These are phyloP conservation scores for Aspergillus sojae DNA, from an alignment of 2,329 filamentous ascomycete species.

Conservation along the genomic window DNA sequence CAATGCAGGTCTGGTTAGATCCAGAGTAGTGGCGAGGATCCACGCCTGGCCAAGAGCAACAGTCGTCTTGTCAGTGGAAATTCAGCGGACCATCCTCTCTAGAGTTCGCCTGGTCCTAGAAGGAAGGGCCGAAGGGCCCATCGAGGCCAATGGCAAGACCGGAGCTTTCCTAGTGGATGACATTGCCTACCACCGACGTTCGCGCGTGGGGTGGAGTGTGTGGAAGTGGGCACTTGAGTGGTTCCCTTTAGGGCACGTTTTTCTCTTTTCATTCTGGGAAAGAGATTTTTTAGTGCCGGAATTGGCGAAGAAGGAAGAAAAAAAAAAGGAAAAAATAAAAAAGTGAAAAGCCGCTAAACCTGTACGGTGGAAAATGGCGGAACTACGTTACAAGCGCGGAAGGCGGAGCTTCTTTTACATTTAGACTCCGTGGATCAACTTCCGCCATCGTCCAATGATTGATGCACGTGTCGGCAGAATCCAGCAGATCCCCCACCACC, in stretches of 20 bases:
- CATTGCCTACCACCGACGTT: background rate
- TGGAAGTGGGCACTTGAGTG: background rate
- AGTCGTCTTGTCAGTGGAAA: conserved; percentile 11
- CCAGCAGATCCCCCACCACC: conserved; percentile 17
- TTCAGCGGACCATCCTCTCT: conserved; percentile 2
- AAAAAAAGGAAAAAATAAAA: background rate
- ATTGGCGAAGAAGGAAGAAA: too few relatives aligned
- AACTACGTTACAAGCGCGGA: conserved; percentile 6
- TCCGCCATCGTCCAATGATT: conserved; percentile 30
- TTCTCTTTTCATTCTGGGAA: too few relatives aligned
- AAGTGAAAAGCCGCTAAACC: background rate
- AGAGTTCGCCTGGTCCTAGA: conserved; percentile 5
- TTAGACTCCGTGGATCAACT: conserved; percentile 1
- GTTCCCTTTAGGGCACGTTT: background rate
- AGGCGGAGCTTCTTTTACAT: conserved; percentile 10
- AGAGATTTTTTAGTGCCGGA: too few relatives aligned
- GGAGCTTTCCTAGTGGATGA: conserved; percentile 3
- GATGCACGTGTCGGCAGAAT: conserved; percentile 38
- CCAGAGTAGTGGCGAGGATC: conserved; percentile 16
- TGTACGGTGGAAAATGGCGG: conserved; percentile 8
- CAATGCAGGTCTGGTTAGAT: conserved; percentile 18
- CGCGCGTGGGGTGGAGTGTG: background rate
- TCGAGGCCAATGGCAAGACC: background rate
- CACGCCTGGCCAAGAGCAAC: conserved; percentile 2
- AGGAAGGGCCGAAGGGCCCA: conserved; percentile 1